Evolutionary conservation across 495 filamentous ascomycete genomes (phyloP).

Genomic region (Pseudotulostoma volvatum): DNA sequence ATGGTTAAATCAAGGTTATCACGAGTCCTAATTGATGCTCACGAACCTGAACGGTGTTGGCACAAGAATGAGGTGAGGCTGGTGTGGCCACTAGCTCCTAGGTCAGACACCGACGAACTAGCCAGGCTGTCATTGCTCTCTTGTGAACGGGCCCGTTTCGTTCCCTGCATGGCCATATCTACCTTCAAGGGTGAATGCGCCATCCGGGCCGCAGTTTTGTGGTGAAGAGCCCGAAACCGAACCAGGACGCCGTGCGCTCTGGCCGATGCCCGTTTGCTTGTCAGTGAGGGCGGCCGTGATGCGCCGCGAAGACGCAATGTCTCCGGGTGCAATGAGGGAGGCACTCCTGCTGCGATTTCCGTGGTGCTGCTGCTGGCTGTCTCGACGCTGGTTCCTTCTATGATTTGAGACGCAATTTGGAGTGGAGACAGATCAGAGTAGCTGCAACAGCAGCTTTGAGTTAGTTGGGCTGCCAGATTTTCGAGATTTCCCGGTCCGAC

Average conservation of each 20-base stretch:
- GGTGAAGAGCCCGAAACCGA: constrained; percentile 30
- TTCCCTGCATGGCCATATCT: constrained; percentile 26
- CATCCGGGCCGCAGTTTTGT: constrained; percentile 31
- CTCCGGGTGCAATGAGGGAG: constrained; percentile 22
- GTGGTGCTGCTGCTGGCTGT: constrained; percentile 12
- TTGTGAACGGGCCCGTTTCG: constrained; percentile 25
- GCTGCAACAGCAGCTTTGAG: constrained; percentile 33
- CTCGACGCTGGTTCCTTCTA: constrained; percentile 13
- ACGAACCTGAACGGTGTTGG: constrained; percentile 24
- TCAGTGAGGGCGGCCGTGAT: constrained; percentile 18
- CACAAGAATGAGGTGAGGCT: constrained; percentile 27
- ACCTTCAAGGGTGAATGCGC: constrained; percentile 31
- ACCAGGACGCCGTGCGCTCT: constrained; percentile 34
- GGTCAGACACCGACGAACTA: constrained; percentile 13
- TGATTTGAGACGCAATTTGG: constrained; percentile 18
- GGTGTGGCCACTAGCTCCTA: constrained; percentile 8
- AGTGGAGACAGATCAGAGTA: constrained; percentile 35
- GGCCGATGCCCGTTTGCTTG: constrained; percentile 20
- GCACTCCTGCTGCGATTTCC: constrained; percentile 17
- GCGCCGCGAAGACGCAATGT: constrained; percentile 17
- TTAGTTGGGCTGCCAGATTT: constrained; percentile 32
- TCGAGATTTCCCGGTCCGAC: too few species aligned
- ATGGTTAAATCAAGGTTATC: constrained; percentile 7
- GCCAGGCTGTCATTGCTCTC: constrained; percentile 22
- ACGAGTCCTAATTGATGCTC: constrained; percentile 3